Evolutionary conservation across 129 eudicot species (phyloP).

Genomic region (Lonicera japonica): DNA sequence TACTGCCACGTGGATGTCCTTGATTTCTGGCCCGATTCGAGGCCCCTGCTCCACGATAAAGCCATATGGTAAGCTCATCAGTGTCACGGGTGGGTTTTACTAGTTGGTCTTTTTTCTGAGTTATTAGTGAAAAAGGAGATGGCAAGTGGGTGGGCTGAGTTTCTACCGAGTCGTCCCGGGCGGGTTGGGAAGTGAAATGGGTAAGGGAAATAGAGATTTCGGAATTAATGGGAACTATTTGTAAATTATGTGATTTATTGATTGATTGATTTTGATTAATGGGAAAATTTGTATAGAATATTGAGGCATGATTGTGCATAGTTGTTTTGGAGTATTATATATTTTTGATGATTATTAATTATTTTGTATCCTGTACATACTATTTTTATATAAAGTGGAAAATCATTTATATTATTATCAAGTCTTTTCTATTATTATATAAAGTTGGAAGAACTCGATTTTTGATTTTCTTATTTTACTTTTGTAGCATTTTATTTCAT

Average conservation of each 20-base stretch:
- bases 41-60: conserved; percentile 35
- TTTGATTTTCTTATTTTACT: too few relatives aligned
- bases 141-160: conserved; percentile 46
- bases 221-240: neutral
- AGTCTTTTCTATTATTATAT: too few relatives aligned
- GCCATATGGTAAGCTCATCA: conserved; percentile 6
- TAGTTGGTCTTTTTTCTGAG: neutral
- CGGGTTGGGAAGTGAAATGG: conserved; percentile 22
- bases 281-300: conserved; percentile 13
- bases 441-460: too few relatives aligned
- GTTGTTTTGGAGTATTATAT: too few relatives aligned
- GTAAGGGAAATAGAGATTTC: neutral
- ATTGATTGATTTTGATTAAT: neutral
- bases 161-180: conserved; percentile 58
- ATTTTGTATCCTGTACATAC: too few relatives aligned
- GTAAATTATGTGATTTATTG: neutral
- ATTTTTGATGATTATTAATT: too few relatives aligned
- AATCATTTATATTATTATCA: too few relatives aligned
- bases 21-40: conserved; percentile 38
- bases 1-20: conserved; percentile 31
- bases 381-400: too few relatives aligned
- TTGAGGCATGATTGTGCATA: neutral
- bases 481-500: too few relatives aligned
- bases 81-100: neutral
- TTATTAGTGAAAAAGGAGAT: conserved; percentile 26